phyloP scores from a whole-genome alignment of 257 asterid species.

The Fraxinus pennsylvanica region DNA sequence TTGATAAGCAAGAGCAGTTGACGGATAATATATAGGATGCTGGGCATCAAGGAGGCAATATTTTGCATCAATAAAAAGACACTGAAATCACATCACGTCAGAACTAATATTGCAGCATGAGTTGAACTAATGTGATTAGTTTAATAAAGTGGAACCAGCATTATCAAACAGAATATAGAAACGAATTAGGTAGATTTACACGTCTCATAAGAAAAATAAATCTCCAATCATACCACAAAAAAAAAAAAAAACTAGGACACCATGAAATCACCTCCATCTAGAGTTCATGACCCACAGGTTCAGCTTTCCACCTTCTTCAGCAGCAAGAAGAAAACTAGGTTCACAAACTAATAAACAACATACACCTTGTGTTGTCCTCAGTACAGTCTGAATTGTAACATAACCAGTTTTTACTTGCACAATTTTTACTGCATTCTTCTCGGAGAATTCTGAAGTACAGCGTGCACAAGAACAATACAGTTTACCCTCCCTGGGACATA shows the following conservation, averaged over 20 bases:
- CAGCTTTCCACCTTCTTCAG: conserved; percentile 81
- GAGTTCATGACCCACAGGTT: conserved; percentile 86
- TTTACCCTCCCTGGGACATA: conserved; percentile 58
- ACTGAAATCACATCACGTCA: not conserved
- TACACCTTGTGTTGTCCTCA: conserved; percentile 55
- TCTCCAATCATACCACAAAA: not conserved
- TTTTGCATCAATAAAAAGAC: not conserved
- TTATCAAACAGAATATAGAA: not conserved
- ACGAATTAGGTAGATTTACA: not conserved
- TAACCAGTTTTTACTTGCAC: conserved; percentile 66
- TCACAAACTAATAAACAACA: conserved; percentile 72
- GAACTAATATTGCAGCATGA: conserved; percentile 3
- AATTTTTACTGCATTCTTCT: conserved; percentile 71
- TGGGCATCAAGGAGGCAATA: not conserved
- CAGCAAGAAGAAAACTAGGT: conserved; percentile 73
- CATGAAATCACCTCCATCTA: conserved; percentile 74
- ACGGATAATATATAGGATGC: not conserved
- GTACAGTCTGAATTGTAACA: conserved; percentile 55
- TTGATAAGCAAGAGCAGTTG: conserved; percentile 7
- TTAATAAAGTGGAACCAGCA: not conserved
- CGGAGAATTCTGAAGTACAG: conserved; percentile 57
- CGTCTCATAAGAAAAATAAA: not conserved
- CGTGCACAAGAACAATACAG: conserved; percentile 63
- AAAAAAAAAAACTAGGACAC: not conserved
- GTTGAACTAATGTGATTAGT: not conserved